phyloP scores from a whole-genome alignment of 139 green algal species.

The Chlamydomonas sp. region DNA sequence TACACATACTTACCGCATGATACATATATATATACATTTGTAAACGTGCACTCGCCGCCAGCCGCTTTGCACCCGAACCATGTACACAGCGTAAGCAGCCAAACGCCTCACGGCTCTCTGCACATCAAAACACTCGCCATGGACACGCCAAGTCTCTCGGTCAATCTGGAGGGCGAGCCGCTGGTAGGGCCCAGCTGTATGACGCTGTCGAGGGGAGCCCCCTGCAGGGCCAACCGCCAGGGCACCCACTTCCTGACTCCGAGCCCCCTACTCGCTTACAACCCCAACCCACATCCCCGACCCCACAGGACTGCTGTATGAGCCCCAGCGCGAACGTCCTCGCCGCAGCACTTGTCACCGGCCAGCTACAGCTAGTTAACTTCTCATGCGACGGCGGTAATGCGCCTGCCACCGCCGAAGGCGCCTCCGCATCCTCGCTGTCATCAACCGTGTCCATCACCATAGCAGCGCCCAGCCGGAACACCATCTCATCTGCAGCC shows the following conservation, averaged over 20 bases:
- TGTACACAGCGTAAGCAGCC: too few species aligned
- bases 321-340: neutral
- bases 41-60: too few species aligned
- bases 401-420: neutral
- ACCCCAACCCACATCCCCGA: too few species aligned
- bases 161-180: neutral
- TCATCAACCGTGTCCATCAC: neutral
- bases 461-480: neutral
- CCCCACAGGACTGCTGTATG: slow-evolving; percentile 12
- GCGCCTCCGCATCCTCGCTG: neutral
- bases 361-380: slow-evolving; percentile 9
- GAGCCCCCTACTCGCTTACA: too few species aligned
- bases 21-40: too few species aligned
- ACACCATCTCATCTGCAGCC: neutral
- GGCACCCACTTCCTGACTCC: neutral
- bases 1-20: too few species aligned
- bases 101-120: neutral
- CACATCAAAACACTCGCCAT: neutral
- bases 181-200: slow-evolving; percentile 7
- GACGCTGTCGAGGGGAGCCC: neutral
- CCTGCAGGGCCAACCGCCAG: neutral
- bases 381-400: slow-evolving; percentile 16
- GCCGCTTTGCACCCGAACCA: too few species aligned
- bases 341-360: slow-evolving; percentile 20
- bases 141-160: slow-evolving; percentile 6